Percentiles rank a stretch among this genome's conserved stretches.
These are phyloP conservation scores for Trypethelium eluteriae DNA, from an alignment of 495 filamentous ascomycete species.

Conservation along the genomic window DNA sequence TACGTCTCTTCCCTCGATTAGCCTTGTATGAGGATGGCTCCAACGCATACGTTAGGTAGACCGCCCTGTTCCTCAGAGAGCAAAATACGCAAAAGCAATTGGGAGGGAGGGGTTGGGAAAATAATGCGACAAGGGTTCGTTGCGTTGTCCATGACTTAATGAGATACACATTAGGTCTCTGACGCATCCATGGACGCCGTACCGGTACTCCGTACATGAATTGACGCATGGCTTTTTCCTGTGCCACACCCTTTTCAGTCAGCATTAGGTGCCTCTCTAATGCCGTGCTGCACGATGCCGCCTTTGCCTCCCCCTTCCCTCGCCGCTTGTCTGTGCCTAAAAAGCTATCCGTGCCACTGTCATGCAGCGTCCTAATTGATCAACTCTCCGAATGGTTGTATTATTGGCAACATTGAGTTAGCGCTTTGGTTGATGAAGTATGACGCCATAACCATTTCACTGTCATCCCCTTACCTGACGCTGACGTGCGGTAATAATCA, in stretches of 20 bases:
- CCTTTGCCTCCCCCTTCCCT: not conserved
- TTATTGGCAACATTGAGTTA: slow-evolving; percentile 1
- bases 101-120: not conserved
- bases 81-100: too few relatives aligned
- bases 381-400: not conserved
- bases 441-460: not conserved
- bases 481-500: too few relatives aligned
- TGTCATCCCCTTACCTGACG: not conserved
- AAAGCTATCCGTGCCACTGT: not conserved
- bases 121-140: slow-evolving; percentile 2
- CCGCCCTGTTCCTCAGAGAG: too few relatives aligned
- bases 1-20: too few relatives aligned
- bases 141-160: not conserved
- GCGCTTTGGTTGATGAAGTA: not conserved
- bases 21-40: too few relatives aligned
- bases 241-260: slow-evolving; percentile 10
- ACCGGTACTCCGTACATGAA: not conserved
- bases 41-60: too few relatives aligned
- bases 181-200: not conserved
- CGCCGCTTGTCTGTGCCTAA: not conserved
- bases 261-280: not conserved
- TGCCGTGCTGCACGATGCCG: slow-evolving; percentile 9
- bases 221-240: not conserved
- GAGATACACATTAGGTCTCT: too few relatives aligned
- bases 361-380: not conserved